These are phyloP conservation scores for Rosa rugosa DNA, from an alignment of 306 rosid species.

Conservation along the genomic window DNA sequence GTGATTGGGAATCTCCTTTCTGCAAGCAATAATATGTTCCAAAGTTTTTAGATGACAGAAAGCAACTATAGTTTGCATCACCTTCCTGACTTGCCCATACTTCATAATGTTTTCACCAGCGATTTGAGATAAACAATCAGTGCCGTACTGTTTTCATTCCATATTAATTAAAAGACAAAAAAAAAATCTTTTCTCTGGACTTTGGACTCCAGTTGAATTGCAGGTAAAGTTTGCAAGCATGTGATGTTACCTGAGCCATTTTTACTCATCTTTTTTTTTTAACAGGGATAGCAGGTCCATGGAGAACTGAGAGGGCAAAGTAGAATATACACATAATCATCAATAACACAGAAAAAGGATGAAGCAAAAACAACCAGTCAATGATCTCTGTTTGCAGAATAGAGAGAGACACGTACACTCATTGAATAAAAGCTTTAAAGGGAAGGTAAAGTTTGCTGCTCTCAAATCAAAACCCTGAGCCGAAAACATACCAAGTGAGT, in stretches of 20 bases:
- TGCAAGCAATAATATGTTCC: conserved; percentile 17
- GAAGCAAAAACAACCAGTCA: too few relatives aligned
- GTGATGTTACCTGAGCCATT: conserved; percentile 19
- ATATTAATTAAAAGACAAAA: neutral
- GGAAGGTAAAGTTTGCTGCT: too few relatives aligned
- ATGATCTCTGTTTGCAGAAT: too few relatives aligned
- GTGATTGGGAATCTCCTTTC: conserved; percentile 4
- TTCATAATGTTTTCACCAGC: neutral
- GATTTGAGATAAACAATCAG: too few relatives aligned
- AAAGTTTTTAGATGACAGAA: neutral
- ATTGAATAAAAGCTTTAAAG: too few relatives aligned
- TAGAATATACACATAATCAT: too few relatives aligned
- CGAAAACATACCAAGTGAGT: too few relatives aligned
- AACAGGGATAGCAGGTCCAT: conserved; percentile 30
- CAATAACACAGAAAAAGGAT: too few relatives aligned
- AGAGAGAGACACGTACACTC: too few relatives aligned
- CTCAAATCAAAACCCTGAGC: too few relatives aligned
- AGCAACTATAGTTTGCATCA: neutral
- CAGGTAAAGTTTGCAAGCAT: neutral
- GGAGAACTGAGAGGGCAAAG: conserved; percentile 28
- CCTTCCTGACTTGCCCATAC: neutral
- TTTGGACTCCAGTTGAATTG: conserved; percentile 8
- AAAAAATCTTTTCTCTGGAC: conserved; percentile 1
- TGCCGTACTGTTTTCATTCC: conserved; percentile 4
- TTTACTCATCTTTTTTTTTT: neutral